Conservation (phyloP, 106 monocot genomes). For the Agapanthus africanus region DNA sequence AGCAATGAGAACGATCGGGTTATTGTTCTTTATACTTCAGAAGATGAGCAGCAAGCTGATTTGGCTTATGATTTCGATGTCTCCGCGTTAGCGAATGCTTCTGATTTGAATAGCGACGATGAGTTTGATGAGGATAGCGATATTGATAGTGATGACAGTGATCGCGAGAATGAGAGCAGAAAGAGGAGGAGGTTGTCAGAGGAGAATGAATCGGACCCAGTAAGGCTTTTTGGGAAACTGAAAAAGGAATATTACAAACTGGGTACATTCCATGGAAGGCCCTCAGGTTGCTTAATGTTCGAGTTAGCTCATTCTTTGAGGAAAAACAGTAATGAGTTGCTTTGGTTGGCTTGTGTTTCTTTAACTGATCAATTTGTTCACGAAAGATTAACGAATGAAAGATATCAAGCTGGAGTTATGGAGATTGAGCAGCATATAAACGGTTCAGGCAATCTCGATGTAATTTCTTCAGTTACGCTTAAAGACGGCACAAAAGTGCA, state of each 20-base stretch:
- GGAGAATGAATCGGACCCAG: conserved; percentile 42
- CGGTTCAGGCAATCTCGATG: conserved; percentile 58
- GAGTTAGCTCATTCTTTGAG: conserved; percentile 73
- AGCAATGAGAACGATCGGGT: conserved; percentile 62
- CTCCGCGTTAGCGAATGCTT: conserved; percentile 63
- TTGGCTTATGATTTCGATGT: conserved; percentile 75
- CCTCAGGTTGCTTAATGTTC: conserved; percentile 78
- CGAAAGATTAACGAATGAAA: conserved; percentile 75
- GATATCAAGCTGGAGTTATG: conserved; percentile 71
- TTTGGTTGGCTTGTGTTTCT: conserved; percentile 88
- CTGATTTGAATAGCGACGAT: conserved; percentile 67
- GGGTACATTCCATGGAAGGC: conserved; percentile 89
- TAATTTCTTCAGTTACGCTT: conserved; percentile 55
- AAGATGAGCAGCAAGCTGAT: conserved; percentile 78
- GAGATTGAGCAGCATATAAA: conserved; percentile 89
- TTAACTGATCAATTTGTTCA: conserved; percentile 88
- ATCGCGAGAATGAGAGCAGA: conserved; percentile 23
- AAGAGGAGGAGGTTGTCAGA: conserved; percentile 47
- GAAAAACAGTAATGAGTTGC: conserved; percentile 76
- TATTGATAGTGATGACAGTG: conserved; percentile 36
- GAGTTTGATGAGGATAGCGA: conserved; percentile 37
- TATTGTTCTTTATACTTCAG: conserved; percentile 57
- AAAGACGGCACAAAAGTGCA: conserved; percentile 85
- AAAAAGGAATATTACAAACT: conserved; percentile 72
- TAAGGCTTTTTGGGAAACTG: conserved; percentile 71